Base-by-base conservation (phyloP, 2,329 filamentous ascomycete species). In the Aspergillus sp. region DNA sequence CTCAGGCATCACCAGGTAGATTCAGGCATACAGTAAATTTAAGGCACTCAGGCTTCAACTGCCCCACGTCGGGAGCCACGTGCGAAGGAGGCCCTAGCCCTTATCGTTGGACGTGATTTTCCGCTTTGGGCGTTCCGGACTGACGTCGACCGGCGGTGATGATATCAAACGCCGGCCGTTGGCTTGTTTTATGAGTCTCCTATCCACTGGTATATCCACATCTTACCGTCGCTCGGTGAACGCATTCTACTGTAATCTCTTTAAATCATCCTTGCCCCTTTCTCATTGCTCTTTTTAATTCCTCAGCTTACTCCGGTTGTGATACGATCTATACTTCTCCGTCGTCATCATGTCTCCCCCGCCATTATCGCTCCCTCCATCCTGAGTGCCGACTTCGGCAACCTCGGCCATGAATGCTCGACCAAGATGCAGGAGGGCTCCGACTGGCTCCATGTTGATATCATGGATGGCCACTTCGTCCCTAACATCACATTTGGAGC, bases 331-430 rank as follows among this genome's bases (percentile, higher is more conserved):
- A 28, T 12, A 35, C 27, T n/a, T 26, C 34, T 32, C 1, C 36
- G 12, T 32, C 12, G 28, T 30, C 59, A 73, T 48, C 52, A 97
- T 97, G 91, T 76, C 88, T 45, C 93, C 91, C 82, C 85, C 50
- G 87, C 93, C 38, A 96, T 98, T 67, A 95, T 98, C 60, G 91
- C 91, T 11, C 93, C 93, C 28, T 97, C 91, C n/a, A 97, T 98
- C 59, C 83, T 98, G 48, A 94, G 90, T 61, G 91, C 91, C 54
- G 91, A 98, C 77, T 98, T 98, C 72, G 90, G 83, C 61, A 78
- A 85, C 53, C 80, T 98, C 45, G 90, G 91, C 58, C 79, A 82
- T 60, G 91, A 89, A 67, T 98, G 93, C 73, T 81, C 82, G 40
- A 80, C 81, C 59, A 95, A 90, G 47, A 96, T 98, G 60, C 77